These are phyloP conservation scores for Fusarium nisikadoi DNA, from an alignment of 2,329 filamentous ascomycete genomes.

Conservation along the genomic window DNA sequence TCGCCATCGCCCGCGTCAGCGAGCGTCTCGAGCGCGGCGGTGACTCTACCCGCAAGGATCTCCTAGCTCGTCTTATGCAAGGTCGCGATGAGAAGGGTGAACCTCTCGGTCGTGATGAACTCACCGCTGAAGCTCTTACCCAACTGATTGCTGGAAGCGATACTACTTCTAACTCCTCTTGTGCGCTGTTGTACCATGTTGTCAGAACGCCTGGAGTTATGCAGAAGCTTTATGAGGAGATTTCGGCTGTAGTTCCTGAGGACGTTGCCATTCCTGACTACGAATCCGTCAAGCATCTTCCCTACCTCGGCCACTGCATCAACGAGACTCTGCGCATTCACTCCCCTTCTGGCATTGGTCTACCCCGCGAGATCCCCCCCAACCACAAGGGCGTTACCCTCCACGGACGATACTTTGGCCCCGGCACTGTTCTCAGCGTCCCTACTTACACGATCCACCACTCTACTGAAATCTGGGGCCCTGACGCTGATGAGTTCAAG, in stretches of 20 bases:
- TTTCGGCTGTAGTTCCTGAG: conserved; percentile 74
- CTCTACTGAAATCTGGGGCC: conserved; percentile 76
- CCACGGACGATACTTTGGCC: conserved; percentile 75
- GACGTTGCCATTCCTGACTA: conserved; percentile 73
- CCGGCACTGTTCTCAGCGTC: conserved; percentile 81
- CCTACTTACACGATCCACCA: conserved; percentile 88
- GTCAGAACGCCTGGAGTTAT: conserved; percentile 76
- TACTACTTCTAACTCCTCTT: conserved; percentile 83
- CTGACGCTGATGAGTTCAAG: conserved; percentile 76
- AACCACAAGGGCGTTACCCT: conserved; percentile 72
- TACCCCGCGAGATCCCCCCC: conserved; percentile 78
- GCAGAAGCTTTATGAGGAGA: conserved; percentile 75
- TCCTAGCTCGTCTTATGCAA: conserved; percentile 86
- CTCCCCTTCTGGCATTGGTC: conserved; percentile 84
- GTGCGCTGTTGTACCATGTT: conserved; percentile 83
- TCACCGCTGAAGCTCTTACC: conserved; percentile 89
- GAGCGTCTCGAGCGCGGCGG: conserved; percentile 75
- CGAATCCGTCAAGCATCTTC: conserved; percentile 77
- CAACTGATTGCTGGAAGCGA: conserved; percentile 86
- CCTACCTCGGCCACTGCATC: conserved; percentile 80
- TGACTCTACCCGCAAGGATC: conserved; percentile 74
- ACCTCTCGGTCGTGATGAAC: conserved; percentile 79
- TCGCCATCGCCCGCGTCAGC: conserved; percentile 85
- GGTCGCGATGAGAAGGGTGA: conserved; percentile 83
- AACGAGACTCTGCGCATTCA: conserved; percentile 88